These are phyloP conservation scores for Capronia coronata DNA, from an alignment of 2,329 filamentous ascomycete species.

Conservation along the genomic window DNA sequence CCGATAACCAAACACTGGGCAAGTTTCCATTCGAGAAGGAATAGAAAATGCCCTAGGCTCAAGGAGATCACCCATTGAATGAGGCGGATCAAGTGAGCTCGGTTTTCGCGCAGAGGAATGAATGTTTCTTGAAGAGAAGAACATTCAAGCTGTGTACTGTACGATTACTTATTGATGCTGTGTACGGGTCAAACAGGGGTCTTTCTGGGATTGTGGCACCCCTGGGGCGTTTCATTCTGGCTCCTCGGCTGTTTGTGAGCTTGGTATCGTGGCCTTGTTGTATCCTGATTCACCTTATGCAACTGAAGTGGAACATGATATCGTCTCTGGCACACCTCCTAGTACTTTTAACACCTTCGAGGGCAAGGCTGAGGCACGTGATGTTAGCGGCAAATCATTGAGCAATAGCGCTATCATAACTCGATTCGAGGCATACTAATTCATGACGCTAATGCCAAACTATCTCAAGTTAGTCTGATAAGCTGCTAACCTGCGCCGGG, in stretches of 20 bases:
- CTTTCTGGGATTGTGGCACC: too few relatives aligned
- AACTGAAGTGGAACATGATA: not conserved
- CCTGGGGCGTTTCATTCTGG: too few relatives aligned
- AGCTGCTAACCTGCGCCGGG: slow-evolving; percentile 7
- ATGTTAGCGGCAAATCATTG: not conserved
- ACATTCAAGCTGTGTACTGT: not conserved
- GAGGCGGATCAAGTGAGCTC: not conserved
- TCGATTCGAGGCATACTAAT: too few relatives aligned
- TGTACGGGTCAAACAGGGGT: not conserved
- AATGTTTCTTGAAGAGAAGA: not conserved
- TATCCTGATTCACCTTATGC: too few relatives aligned
- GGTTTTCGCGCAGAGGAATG: not conserved
- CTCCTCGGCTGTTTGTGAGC: too few relatives aligned
- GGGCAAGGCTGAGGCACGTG: not conserved
- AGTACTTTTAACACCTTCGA: too few relatives aligned
- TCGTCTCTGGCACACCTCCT: not conserved
- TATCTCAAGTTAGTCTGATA: not conserved
- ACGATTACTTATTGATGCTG: not conserved
- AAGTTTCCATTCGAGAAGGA: slow-evolving; percentile 29
- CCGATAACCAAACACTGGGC: slow-evolving; percentile 22
- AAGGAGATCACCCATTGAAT: not conserved
- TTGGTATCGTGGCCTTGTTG: not conserved
- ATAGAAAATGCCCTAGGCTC: slow-evolving; percentile 4
- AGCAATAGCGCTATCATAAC: not conserved
- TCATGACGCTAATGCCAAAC: not conserved